These are phyloP conservation scores for Delonix regia DNA, from an alignment of 306 rosid species.

Conservation along the genomic window DNA sequence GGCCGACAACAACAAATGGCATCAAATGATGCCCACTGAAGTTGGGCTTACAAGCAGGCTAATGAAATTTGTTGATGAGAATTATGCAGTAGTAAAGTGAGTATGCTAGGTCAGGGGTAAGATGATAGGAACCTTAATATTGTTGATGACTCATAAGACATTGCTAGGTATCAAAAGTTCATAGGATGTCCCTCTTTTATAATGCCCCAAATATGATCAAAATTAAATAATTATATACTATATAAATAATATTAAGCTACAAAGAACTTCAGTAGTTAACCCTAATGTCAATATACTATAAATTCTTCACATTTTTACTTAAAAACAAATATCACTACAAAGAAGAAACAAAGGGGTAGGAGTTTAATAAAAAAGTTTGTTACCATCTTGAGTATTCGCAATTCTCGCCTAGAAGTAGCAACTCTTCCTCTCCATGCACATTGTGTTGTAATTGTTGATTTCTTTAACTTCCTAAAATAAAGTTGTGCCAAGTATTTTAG, in stretches of 20 bases:
- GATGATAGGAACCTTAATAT: neutral
- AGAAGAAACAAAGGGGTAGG: slow-evolving; percentile 15
- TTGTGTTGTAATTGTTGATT: slow-evolving; percentile 77
- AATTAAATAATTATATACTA: slow-evolving; percentile 22
- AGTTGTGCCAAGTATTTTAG: slow-evolving; percentile 63
- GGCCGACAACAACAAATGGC: neutral
- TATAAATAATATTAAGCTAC: slow-evolving; percentile 24
- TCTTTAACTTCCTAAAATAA: slow-evolving; percentile 62
- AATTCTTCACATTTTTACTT: neutral
- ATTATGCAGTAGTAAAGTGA: neutral
- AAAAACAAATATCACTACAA: slow-evolving; percentile 4
- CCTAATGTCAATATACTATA: too few species aligned
- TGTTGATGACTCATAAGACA: neutral
- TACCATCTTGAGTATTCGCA: slow-evolving; percentile 83
- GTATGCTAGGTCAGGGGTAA: neutral
- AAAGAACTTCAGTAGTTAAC: neutral
- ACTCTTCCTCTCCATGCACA: slow-evolving; percentile 92
- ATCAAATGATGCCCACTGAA: neutral
- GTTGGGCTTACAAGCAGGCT: neutral
- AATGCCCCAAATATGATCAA: slow-evolving; percentile 5
- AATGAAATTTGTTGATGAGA: neutral
- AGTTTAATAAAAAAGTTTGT: slow-evolving; percentile 19
- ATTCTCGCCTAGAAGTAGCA: slow-evolving; percentile 61
- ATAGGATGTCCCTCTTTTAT: slow-evolving; percentile 7
- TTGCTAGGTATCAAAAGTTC: neutral